Percentiles rank a stretch among this genome's conserved stretches.
phyloP scores from a whole-genome alignment of 257 asterid genomes.

The Lithospermum erythrorhizon region DNA sequence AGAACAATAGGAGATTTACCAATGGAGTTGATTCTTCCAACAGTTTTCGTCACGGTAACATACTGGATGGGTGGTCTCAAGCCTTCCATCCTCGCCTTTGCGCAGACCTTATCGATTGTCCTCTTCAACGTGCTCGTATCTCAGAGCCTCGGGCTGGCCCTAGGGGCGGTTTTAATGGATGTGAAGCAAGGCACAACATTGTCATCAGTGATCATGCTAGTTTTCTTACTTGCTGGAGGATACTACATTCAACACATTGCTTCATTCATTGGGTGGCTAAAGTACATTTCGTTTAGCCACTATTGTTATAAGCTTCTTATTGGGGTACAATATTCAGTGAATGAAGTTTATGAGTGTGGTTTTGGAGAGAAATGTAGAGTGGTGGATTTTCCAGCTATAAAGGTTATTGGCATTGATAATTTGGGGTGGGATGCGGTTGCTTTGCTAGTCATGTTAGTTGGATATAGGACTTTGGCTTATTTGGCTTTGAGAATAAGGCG shows the following conservation, averaged over 20 bases:
- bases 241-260: slow-evolving; percentile 81
- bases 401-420: slow-evolving; percentile 42
- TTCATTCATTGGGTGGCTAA: slow-evolving; percentile 50
- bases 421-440: slow-evolving; percentile 49
- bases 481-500: slow-evolving; percentile 55
- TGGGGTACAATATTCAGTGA: slow-evolving; percentile 49
- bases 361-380: slow-evolving; percentile 36
- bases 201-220: slow-evolving; percentile 64
- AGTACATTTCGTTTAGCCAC: slow-evolving; percentile 62
- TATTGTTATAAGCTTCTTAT: slow-evolving; percentile 59
- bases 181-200: slow-evolving; percentile 56
- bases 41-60: slow-evolving; percentile 45
- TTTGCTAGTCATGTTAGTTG: slow-evolving; percentile 60
- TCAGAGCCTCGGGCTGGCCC: slow-evolving; percentile 80
- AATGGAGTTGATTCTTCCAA: slow-evolving; percentile 79
- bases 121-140: slow-evolving; percentile 68
- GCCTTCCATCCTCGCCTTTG: slow-evolving; percentile 43
- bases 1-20: slow-evolving; percentile 64
- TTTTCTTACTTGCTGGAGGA: slow-evolving; percentile 61
- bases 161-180: slow-evolving; percentile 76
- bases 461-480: slow-evolving; percentile 66
- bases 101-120: slow-evolving; percentile 40
- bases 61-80: slow-evolving; percentile 91
- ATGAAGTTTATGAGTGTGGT: slow-evolving; percentile 54
- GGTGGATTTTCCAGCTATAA: slow-evolving; percentile 47